Evolutionary conservation across 2,329 filamentous ascomycete genomes (phyloP).

Genomic region (Xenoacremonium recifei): DNA sequence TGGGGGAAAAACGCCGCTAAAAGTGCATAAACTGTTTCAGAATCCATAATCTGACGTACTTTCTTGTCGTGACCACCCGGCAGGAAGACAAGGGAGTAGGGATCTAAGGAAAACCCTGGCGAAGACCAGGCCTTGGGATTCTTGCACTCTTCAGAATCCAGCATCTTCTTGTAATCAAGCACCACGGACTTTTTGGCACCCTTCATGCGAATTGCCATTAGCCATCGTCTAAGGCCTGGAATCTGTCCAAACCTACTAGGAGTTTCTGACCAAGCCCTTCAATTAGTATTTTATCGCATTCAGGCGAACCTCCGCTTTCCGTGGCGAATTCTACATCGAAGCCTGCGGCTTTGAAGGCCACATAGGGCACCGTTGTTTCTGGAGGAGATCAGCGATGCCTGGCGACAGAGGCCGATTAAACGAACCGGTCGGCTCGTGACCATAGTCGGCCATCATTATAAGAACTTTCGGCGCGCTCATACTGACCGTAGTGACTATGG

Average conservation of each 20-base stretch:
- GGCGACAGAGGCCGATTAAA: not conserved
- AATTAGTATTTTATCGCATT: conserved; percentile 50
- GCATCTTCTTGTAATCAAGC: conserved; percentile 43
- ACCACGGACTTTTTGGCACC: conserved; percentile 44
- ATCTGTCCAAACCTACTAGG: conserved; percentile 39
- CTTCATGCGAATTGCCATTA: too few relatives aligned
- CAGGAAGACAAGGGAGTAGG: conserved; percentile 7
- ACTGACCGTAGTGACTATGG: too few relatives aligned
- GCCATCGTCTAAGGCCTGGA: too few relatives aligned
- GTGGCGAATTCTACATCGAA: conserved; percentile 50
- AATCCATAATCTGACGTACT: conserved; percentile 51
- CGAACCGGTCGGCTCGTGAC: conserved; percentile 53
- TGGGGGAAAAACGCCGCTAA: conserved; percentile 46
- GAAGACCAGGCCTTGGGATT: conserved; percentile 45
- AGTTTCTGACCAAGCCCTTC: conserved; percentile 48
- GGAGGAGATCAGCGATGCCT: not conserved
- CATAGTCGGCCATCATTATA: conserved; percentile 54
- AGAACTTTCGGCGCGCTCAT: conserved; percentile 33
- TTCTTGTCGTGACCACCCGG: conserved; percentile 47
- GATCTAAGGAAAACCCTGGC: conserved; percentile 40
- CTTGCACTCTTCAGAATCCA: conserved; percentile 38
- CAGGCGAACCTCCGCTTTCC: conserved; percentile 44
- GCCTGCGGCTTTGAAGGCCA: conserved; percentile 44
- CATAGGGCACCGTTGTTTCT: conserved; percentile 52
- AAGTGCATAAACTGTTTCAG: conserved; percentile 40